Base-by-base conservation (phyloP, 805 yeast genomes). In the Starmerella vitae region DNA sequence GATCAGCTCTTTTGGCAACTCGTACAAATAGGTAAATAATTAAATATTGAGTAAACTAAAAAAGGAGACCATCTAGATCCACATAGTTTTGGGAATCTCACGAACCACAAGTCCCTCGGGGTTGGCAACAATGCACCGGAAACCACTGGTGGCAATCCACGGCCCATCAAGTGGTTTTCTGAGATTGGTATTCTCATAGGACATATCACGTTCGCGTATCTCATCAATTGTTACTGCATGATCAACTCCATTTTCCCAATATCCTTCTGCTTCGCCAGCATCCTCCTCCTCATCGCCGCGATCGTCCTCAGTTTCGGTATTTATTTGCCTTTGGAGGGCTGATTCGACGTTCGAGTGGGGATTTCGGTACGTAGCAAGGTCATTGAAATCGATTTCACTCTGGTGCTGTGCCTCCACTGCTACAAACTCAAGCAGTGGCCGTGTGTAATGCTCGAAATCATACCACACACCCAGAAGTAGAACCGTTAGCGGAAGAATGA, bases 351-450 rank as follows among this genome's bases (percentile, higher is more conserved):
- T 22, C 7, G 10, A n/a, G 7, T 8, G 10, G 17, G 30, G n/a
- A 14, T 12, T 17, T 20, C 20, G 33, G 30, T 38, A 45, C 3
- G 49, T 41, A 4, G 36, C 44, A 5, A 44, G 20, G 8, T 37
- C 30, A 12, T 28, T 22, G n/a, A 10, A n/a, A 26, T 42, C 43
- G 12, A 40, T 35, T 3, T 36, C 43, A 15, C 20, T 20, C 30
- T 45, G 50, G n/a, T 43, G 38, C 25, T 46, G 76, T 0, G 96
- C 81, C 43, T 93, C 70, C 42, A 88, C 64, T 0, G 97, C 95
- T 51, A 88, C 86, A 58, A 81, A 88, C 42, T 73, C 71, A 2
- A 85, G 74, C 39, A 91, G 63, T 0, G 96, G 97, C 33, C 76
- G 65, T 51, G 82, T 81, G 51, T 78, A 76, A 45, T 72, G 74